A percentile compares a stretch with the other conserved stretches of the same genome.
Evolutionary conservation across 331 rosid species (phyloP).

Genomic region (Stylosanthes scabra): DNA sequence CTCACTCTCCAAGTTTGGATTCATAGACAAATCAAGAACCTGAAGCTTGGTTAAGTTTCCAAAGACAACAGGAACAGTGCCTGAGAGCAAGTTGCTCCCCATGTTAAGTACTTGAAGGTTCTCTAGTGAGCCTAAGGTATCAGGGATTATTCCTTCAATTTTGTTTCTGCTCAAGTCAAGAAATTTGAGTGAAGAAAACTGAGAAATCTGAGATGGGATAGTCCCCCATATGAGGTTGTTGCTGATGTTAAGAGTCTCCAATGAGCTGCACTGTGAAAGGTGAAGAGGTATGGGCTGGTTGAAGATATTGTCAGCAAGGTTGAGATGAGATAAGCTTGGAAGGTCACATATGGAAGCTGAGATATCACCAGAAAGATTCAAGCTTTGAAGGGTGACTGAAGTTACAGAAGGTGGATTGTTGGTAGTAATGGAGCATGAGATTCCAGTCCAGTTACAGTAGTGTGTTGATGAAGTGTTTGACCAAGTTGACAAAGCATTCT

Average conservation of each 20-base stretch:
- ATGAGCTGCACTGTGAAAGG: slow-evolving; percentile 72
- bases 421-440: slow-evolving; percentile 53
- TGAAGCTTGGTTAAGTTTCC: slow-evolving; percentile 72
- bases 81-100: slow-evolving; percentile 81
- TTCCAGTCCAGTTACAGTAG: slow-evolving; percentile 88
- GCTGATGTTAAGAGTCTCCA: slow-evolving; percentile 86
- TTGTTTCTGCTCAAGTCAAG: slow-evolving; percentile 85
- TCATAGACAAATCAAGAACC: slow-evolving; percentile 87
- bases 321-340: slow-evolving; percentile 64
- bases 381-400: slow-evolving; percentile 70
- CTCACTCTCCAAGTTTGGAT: slow-evolving; percentile 78
- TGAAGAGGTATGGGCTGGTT: slow-evolving; percentile 95
- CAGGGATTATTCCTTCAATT: slow-evolving; percentile 80
- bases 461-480: slow-evolving; percentile 65
- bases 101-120: slow-evolving; percentile 70
- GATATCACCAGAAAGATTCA: slow-evolving; percentile 90
- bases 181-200: slow-evolving; percentile 59
- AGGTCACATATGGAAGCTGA: slow-evolving; percentile 75
- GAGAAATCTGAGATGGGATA: slow-evolving; percentile 89
- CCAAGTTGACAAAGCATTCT: slow-evolving; percentile 73
- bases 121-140: slow-evolving; percentile 67
- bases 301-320: slow-evolving; percentile 83
- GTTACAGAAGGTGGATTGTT: slow-evolving; percentile 53
- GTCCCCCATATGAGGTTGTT: slow-evolving; percentile 94
- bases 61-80: slow-evolving; percentile 67